Evolutionary conservation across 139 green algal species (phyloP).

Genomic region (Bryopsis sp.): DNA sequence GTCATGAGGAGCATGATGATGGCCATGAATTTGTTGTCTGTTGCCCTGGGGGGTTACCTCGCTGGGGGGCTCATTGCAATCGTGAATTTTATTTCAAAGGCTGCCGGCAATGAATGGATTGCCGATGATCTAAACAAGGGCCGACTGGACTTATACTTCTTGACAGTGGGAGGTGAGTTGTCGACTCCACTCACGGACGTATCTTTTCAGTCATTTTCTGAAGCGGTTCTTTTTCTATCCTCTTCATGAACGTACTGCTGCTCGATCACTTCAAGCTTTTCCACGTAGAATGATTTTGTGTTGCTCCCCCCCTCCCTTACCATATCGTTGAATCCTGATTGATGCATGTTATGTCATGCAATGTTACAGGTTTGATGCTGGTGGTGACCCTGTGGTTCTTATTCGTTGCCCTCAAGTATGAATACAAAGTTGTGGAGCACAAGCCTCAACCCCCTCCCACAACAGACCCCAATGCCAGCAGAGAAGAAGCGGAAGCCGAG

Average conservation of each 20-base stretch:
- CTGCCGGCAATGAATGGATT: conserved; percentile 41
- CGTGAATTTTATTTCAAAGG: conserved; percentile 28
- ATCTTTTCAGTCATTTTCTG: no score
- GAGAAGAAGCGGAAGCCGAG: no score
- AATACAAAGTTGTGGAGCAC: conserved; percentile 79
- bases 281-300: no score
- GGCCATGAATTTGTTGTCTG: conserved; percentile 69
- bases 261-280: no score
- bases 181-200: neutral
- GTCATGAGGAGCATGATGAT: conserved; percentile 86
- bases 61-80: conserved; percentile 50
- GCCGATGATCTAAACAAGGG: conserved; percentile 49
- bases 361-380: conserved; percentile 18
- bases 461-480: no score
- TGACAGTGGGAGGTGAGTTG: conserved; percentile 40
- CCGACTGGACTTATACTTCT: conserved; percentile 74
- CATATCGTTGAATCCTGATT: no score
- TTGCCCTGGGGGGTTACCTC: conserved; percentile 73
- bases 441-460: no score
- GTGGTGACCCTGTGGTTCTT: conserved; percentile 22
- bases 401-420: conserved; percentile 33
- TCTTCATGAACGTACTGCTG: no score
- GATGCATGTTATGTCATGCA: conserved; percentile 5
- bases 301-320: no score
- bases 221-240: no score